Conservation (phyloP, 495 filamentous ascomycete species). For the Penicillium daleae region DNA sequence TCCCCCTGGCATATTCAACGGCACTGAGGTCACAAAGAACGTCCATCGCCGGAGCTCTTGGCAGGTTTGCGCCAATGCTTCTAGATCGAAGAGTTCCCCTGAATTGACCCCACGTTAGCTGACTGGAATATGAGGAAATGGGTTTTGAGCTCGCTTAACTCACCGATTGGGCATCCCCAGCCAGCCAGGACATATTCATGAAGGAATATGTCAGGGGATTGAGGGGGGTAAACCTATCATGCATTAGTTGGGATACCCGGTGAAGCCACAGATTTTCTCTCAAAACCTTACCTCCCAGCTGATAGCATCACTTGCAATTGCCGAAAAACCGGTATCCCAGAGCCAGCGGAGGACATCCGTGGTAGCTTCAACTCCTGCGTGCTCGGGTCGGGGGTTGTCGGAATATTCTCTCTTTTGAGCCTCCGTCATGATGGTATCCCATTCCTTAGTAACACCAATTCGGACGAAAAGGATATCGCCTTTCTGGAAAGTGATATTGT, state of each 20-base stretch:
- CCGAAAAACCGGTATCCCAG: slow-evolving; percentile 53
- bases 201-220: slow-evolving; percentile 39
- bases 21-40: slow-evolving; percentile 59
- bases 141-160: slow-evolving; percentile 7
- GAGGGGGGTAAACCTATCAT: slow-evolving; percentile 38
- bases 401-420: slow-evolving; percentile 39
- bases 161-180: slow-evolving; percentile 62
- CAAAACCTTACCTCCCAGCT: slow-evolving; percentile 47
- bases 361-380: slow-evolving; percentile 49
- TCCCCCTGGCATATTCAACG: slow-evolving; percentile 57
- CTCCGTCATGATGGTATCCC: slow-evolving; percentile 42
- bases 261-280: not conserved
- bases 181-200: slow-evolving; percentile 58
- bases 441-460: slow-evolving; percentile 49
- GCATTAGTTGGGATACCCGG: slow-evolving; percentile 10
- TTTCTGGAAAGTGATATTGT: slow-evolving; percentile 44
- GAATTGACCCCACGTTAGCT: slow-evolving; percentile 7
- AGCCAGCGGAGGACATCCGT: slow-evolving; percentile 49
- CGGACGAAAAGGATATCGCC: slow-evolving; percentile 61
- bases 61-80: slow-evolving; percentile 50
- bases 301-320: slow-evolving; percentile 54
- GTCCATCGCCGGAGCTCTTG: slow-evolving; percentile 49
- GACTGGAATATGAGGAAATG: not conserved
- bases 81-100: slow-evolving; percentile 60
- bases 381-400: slow-evolving; percentile 27